A percentile compares a stretch with the other conserved stretches of the same genome.
Conservation (phyloP, 805 yeast species). For the Kuraishia cidri region DNA sequence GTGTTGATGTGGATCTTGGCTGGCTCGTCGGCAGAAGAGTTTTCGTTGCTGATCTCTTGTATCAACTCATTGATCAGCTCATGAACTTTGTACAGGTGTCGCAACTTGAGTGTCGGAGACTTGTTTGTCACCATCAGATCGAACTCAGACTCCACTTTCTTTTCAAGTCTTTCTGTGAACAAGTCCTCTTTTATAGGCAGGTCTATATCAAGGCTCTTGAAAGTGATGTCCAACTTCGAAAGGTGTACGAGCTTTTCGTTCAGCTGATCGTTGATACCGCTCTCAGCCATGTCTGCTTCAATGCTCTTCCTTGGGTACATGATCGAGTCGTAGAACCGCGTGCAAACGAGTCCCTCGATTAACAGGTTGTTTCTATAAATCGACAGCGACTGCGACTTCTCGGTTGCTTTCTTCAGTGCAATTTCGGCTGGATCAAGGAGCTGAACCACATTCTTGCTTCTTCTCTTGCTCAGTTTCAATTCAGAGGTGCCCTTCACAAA, state of each 20-base stretch:
- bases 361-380: conserved; percentile 16
- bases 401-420: neutral
- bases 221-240: conserved; percentile 12
- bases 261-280: conserved; percentile 14
- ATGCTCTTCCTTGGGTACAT: conserved; percentile 20
- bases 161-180: conserved; percentile 13
- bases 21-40: neutral
- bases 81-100: conserved; percentile 19
- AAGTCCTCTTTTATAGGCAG: conserved; percentile 14
- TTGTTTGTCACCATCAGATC: conserved; percentile 20
- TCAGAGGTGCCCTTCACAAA: conserved; percentile 10
- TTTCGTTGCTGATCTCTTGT: conserved; percentile 7
- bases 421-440: conserved; percentile 6
- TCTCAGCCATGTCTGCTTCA: conserved; percentile 19
- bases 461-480: neutral
- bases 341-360: conserved; percentile 21
- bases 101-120: conserved; percentile 23
- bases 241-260: conserved; percentile 16
- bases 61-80: conserved; percentile 15
- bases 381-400: conserved; percentile 7
- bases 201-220: conserved; percentile 18
- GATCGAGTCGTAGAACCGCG: conserved; percentile 21
- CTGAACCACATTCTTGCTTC: conserved; percentile 2
- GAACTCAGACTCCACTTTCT: conserved; percentile 16
- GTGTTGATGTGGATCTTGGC: conserved; percentile 14